Evolutionary conservation across 768 basidiomycete genomes (phyloP).

Genomic region (Leccinellum rugosiceps): DNA sequence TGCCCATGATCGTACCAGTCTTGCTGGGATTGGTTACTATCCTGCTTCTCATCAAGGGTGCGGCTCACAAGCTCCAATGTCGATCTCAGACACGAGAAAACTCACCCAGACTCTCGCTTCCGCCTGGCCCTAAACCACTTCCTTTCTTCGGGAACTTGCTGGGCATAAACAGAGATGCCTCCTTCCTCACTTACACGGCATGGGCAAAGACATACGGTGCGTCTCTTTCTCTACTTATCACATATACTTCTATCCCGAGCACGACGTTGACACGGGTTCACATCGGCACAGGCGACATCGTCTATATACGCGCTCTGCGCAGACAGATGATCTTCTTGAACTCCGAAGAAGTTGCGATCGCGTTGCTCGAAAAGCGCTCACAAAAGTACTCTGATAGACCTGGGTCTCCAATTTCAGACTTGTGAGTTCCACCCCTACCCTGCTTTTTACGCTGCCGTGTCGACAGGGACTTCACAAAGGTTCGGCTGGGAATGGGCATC

Average conservation of each 20-base stretch:
- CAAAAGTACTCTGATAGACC: constrained; percentile 43
- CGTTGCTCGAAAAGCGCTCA: constrained; percentile 51
- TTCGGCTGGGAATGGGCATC: constrained; percentile 20
- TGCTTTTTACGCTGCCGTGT: not conserved
- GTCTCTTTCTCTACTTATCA: not conserved
- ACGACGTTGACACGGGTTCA: not conserved
- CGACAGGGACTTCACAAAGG: not conserved
- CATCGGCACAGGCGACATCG: not conserved
- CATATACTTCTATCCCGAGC: not conserved
- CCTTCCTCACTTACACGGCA: constrained; percentile 10
- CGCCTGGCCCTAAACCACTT: constrained; percentile 17
- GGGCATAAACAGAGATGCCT: constrained; percentile 3
- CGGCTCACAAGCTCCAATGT: no score
- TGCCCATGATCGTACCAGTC: no score
- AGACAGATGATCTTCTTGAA: constrained; percentile 50
- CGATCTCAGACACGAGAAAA: no score
- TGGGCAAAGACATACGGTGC: constrained; percentile 22
- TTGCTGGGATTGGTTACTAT: no score
- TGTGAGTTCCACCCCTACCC: constrained; percentile 4
- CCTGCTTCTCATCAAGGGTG: no score
- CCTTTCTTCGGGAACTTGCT: constrained; percentile 16
- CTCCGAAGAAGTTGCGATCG: constrained; percentile 42
- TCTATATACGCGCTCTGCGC: constrained; percentile 32
- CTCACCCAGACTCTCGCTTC: not conserved
- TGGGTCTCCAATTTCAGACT: not conserved